Conservation (phyloP, 306 rosid species). For the Notholithocarpus densiflorus region DNA sequence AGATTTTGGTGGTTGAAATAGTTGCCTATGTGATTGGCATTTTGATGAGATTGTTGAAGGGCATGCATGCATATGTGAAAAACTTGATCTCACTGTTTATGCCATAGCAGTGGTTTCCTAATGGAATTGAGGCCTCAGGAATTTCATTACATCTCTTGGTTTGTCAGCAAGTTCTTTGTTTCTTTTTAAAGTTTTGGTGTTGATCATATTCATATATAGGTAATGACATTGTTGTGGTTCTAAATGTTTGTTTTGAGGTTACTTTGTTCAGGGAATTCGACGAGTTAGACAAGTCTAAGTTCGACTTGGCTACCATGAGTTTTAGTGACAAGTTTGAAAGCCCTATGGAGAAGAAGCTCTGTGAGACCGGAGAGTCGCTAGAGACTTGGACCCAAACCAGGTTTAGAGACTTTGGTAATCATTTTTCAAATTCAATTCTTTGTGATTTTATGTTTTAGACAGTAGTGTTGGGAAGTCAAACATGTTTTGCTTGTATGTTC, state of each 20-base stretch:
- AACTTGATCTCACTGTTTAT: too few species aligned
- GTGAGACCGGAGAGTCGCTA: constrained; percentile 78
- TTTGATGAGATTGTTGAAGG: too few species aligned
- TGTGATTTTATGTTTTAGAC: background rate
- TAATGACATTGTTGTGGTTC: background rate
- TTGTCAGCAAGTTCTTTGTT: background rate
- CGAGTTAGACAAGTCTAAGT: constrained; percentile 32
- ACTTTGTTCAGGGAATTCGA: constrained; percentile 42
- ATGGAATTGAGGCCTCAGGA: too few species aligned
- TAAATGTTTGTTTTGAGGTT: background rate
- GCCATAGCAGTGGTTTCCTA: too few species aligned
- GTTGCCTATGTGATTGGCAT: too few species aligned
- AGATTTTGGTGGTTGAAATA: too few species aligned
- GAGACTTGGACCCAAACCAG: constrained; percentile 36
- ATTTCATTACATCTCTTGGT: too few species aligned
- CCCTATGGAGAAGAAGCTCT: constrained; percentile 59
- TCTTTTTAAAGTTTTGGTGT: background rate
- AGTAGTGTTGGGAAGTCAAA: background rate
- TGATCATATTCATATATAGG: background rate
- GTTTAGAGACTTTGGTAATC: constrained; percentile 48
- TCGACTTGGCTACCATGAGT: constrained; percentile 52
- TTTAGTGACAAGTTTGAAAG: constrained; percentile 56
- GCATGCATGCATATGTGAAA: too few species aligned
- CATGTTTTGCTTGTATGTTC: background rate
- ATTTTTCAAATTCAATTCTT: background rate